A percentile compares a stretch with the other conserved stretches of the same genome.
phyloP scores from a whole-genome alignment of 2,329 filamentous ascomycete genomes.

The Verticillium longisporum region DNA sequence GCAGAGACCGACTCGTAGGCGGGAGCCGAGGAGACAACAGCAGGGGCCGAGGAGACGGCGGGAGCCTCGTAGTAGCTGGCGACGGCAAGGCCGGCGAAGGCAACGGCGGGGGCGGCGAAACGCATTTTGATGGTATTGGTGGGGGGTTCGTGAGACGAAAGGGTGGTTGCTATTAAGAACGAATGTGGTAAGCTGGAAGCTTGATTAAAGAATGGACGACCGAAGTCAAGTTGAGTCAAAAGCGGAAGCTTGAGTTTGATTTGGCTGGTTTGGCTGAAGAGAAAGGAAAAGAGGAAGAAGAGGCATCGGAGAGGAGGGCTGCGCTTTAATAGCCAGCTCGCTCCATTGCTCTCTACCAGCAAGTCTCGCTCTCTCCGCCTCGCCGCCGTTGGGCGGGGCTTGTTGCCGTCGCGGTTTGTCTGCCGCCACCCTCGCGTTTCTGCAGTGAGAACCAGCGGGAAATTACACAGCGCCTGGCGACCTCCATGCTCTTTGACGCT shows the following conservation, averaged over 20 bases:
- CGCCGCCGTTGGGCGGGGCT: slow-evolving; percentile 3
- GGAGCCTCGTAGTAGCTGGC: slow-evolving; percentile 10
- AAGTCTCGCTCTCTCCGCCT: slow-evolving; percentile 1
- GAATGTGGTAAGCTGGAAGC: slow-evolving; percentile 22
- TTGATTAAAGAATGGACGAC: slow-evolving; percentile 50
- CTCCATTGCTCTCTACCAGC: neutral
- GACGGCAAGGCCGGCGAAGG: slow-evolving; percentile 32
- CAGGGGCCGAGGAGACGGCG: slow-evolving; percentile 15
- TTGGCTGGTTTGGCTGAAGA: slow-evolving; percentile 28
- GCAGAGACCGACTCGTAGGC: slow-evolving; percentile 11
- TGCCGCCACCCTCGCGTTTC: neutral
- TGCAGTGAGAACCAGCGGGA: slow-evolving; percentile 5
- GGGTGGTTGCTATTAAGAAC: slow-evolving; percentile 21
- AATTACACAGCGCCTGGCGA: slow-evolving; percentile 9
- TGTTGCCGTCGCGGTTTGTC: neutral
- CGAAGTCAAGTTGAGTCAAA: slow-evolving; percentile 38
- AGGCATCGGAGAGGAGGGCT: slow-evolving; percentile 22
- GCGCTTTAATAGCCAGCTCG: slow-evolving; percentile 38
- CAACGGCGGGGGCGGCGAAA: slow-evolving; percentile 49
- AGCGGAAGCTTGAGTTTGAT: slow-evolving; percentile 25
- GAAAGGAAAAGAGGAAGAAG: slow-evolving; percentile 24
- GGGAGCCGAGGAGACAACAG: slow-evolving; percentile 17
- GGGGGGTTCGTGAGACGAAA: slow-evolving; percentile 17
- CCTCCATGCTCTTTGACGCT: slow-evolving; percentile 9
- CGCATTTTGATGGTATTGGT: slow-evolving; percentile 45